Percentiles rank a stretch among this genome's conserved stretches.
Conservation (phyloP, 768 basidiomycete species). For the Mycena floridula region DNA sequence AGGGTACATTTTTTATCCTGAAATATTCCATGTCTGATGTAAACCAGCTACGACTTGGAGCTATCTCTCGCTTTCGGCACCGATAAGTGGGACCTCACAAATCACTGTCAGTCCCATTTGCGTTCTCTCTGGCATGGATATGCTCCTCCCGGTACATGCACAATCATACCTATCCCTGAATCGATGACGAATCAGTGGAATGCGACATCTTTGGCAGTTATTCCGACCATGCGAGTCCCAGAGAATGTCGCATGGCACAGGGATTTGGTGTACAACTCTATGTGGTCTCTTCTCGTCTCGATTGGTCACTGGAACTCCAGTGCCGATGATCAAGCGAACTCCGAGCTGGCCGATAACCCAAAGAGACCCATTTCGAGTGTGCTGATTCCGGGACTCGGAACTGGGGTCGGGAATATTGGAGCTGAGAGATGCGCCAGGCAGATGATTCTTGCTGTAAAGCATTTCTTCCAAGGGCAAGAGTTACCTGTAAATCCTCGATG, state of each 20-base stretch:
- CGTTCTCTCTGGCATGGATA: slow-evolving; percentile 12
- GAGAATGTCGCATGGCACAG: slow-evolving; percentile 20
- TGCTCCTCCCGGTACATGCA: slow-evolving; percentile 18
- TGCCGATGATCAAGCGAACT: not conserved
- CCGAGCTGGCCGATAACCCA: too few species aligned
- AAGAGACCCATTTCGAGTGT: too few species aligned
- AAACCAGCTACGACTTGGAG: too few species aligned
- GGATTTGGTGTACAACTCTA: slow-evolving; percentile 26
- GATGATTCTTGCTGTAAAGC: not conserved
- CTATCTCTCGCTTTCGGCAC: not conserved
- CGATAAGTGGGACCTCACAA: not conserved
- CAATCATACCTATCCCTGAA: slow-evolving; percentile 10
- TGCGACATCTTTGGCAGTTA: slow-evolving; percentile 15
- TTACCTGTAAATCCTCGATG: too few species aligned
- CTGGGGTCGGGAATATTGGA: not conserved
- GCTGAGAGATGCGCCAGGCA: not conserved
- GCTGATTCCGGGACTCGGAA: not conserved
- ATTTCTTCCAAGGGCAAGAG: too few species aligned
- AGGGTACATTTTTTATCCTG: slow-evolving; percentile 13
- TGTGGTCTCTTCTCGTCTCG: slow-evolving; percentile 23
- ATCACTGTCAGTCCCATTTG: slow-evolving; percentile 10
- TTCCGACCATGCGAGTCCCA: slow-evolving; percentile 27
- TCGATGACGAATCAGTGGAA: not conserved
- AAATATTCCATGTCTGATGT: too few species aligned
- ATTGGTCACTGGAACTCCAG: slow-evolving; percentile 18